phyloP scores from a whole-genome alignment of 495 filamentous ascomycete species.

The Hyaloscypha hepaticicola region DNA sequence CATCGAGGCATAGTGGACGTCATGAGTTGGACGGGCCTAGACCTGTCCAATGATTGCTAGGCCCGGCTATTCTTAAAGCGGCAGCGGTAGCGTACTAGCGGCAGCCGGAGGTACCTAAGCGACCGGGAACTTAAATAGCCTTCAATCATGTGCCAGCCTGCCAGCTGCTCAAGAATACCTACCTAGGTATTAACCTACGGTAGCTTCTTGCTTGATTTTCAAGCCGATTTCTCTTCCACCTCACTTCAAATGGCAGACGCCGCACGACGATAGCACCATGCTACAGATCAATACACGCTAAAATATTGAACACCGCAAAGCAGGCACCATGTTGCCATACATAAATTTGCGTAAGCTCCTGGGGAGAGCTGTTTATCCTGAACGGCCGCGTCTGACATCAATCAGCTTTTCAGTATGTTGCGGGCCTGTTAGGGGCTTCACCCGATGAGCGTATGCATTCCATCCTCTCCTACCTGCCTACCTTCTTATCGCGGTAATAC shows the following conservation, averaged over 20 bases:
- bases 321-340: slow-evolving; percentile 72
- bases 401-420: slow-evolving; percentile 71
- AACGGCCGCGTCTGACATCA: slow-evolving; percentile 33
- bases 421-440: slow-evolving; percentile 67
- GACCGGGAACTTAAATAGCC: not conserved
- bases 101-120: too few species aligned
- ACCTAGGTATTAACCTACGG: too few species aligned
- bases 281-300: slow-evolving; percentile 27
- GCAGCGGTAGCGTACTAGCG: not conserved
- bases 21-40: too few species aligned
- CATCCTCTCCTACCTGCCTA: not conserved
- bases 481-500: not conserved
- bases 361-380: not conserved
- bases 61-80: too few species aligned
- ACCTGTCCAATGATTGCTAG: too few species aligned
- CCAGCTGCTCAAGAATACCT: too few species aligned
- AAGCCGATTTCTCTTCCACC: too few species aligned
- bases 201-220: too few species aligned
- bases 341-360: slow-evolving; percentile 70
- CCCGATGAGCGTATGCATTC: slow-evolving; percentile 75
- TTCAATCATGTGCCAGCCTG: not conserved
- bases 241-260: not conserved
- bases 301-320: not conserved
- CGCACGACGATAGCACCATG: not conserved
- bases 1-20: too few species aligned